Conservation (phyloP, 306 rosid species). For the Vigna trinervia region DNA sequence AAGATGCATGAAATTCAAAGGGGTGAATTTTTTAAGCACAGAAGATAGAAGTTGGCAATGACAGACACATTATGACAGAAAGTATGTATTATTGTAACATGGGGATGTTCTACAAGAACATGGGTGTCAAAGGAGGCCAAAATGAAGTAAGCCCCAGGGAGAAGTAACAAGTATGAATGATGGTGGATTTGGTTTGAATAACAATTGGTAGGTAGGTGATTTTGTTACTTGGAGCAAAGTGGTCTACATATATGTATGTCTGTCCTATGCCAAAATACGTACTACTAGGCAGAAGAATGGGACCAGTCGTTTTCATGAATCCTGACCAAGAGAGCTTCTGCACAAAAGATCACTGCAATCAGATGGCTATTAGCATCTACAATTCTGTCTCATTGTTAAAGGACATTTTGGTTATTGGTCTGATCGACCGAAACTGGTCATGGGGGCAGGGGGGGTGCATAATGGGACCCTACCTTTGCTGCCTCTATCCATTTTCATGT, state of each 20-base stretch:
- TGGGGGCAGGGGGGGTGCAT: slow-evolving; percentile 38
- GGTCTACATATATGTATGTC: slow-evolving; percentile 50
- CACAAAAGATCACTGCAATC: slow-evolving; percentile 58
- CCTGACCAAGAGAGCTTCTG: slow-evolving; percentile 57
- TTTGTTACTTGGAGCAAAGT: slow-evolving; percentile 49
- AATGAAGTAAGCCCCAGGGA: slow-evolving; percentile 29
- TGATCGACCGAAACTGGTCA: slow-evolving; percentile 54
- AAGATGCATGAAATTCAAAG: slow-evolving; percentile 17
- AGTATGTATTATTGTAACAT: slow-evolving; percentile 51
- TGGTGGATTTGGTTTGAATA: slow-evolving; percentile 48
- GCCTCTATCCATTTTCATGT: slow-evolving; percentile 50
- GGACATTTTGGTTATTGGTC: slow-evolving; percentile 61
- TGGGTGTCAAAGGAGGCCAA: slow-evolving; percentile 41
- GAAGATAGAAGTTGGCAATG: slow-evolving; percentile 30
- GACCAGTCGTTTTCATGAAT: slow-evolving; percentile 54
- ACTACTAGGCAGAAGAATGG: slow-evolving; percentile 44
- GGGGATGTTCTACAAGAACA: neutral
- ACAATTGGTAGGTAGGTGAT: slow-evolving; percentile 51
- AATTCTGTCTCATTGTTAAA: slow-evolving; percentile 62
- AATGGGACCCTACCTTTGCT: slow-evolving; percentile 53
- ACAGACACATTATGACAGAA: slow-evolving; percentile 39
- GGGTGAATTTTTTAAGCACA: slow-evolving; percentile 6
- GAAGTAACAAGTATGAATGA: slow-evolving; percentile 34
- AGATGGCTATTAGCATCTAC: slow-evolving; percentile 61
- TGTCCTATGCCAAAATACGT: slow-evolving; percentile 44